phyloP scores from a whole-genome alignment of 2,329 filamentous ascomycete genomes.

The Colletotrichum nymphaeae region DNA sequence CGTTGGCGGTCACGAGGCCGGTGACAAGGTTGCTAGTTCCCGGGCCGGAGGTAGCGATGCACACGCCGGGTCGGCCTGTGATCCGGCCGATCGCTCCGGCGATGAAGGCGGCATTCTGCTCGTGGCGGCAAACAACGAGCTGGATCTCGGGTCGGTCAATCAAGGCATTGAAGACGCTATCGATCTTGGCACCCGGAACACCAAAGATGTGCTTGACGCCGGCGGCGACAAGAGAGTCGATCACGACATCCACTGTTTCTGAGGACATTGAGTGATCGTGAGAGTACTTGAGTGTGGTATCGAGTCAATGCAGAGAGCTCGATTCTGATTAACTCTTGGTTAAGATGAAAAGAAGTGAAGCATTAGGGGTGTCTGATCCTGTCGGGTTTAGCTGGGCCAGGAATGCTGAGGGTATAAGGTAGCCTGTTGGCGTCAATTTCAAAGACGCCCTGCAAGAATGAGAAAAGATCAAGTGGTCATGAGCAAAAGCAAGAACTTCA shows the following conservation, averaged over 20 bases:
- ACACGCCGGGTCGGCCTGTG: slow-evolving; percentile 57
- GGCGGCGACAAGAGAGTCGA: slow-evolving; percentile 47
- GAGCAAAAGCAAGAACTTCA: background rate
- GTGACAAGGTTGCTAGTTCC: slow-evolving; percentile 60
- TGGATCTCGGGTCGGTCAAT: slow-evolving; percentile 58
- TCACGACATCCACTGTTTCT: slow-evolving; percentile 44
- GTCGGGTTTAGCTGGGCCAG: background rate
- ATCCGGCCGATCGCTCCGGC: slow-evolving; percentile 58
- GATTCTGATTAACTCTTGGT: too few species aligned
- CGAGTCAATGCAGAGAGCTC: background rate
- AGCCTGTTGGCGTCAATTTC: background rate
- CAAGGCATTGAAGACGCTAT: slow-evolving; percentile 59
- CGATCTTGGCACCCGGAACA: slow-evolving; percentile 60
- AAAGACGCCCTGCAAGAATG: background rate
- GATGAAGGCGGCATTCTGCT: slow-evolving; percentile 63
- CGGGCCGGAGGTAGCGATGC: slow-evolving; percentile 59
- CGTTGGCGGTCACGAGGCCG: slow-evolving; percentile 58
- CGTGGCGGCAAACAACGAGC: slow-evolving; percentile 58
- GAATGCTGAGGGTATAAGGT: background rate
- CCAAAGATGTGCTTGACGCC: slow-evolving; percentile 59
- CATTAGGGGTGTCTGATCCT: background rate
- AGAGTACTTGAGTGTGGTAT: background rate
- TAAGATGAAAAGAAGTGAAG: background rate
- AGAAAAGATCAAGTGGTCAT: background rate
- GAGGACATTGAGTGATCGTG: slow-evolving; percentile 9